These are phyloP conservation scores for Juncus effusus DNA, from an alignment of 176 grass and related monocot species.

Conservation along the genomic window DNA sequence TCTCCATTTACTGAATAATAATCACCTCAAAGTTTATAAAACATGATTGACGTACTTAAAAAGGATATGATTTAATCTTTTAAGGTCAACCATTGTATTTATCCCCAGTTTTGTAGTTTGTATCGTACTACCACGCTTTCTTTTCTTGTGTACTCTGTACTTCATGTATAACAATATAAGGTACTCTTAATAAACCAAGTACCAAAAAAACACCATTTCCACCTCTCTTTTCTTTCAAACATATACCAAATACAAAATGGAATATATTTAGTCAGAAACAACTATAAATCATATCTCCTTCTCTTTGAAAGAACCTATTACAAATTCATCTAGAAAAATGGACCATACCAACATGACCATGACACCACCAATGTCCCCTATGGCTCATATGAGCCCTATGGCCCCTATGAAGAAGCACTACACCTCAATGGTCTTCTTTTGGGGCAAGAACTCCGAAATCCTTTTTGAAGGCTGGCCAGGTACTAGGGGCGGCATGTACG, in stretches of 20 bases:
- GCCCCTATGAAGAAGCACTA: conserved; percentile 21
- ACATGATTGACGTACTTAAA: no score
- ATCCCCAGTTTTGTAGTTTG: no score
- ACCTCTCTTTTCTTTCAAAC: neutral
- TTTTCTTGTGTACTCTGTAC: neutral
- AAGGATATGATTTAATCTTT: no score
- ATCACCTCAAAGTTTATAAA: no score
- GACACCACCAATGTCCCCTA: neutral
- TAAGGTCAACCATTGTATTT: no score
- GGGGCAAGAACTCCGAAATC: conserved; percentile 21
- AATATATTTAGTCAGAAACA: neutral
- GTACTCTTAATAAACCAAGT: neutral
- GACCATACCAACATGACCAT: neutral
- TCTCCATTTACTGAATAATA: no score
- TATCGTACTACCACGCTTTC: no score
- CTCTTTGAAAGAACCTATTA: neutral
- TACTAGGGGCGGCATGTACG: conserved; percentile 5
- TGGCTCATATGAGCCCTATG: conserved; percentile 6
- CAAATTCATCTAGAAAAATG: neutral
- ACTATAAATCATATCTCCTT: neutral
- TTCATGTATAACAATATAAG: neutral
- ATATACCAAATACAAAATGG: neutral
- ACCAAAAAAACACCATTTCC: neutral
- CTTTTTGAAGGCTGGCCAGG: conserved; percentile 25
- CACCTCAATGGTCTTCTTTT: conserved; percentile 32